Conservation (phyloP, 2,329 filamentous ascomycete genomes). For the Pseudocercospora musae region DNA sequence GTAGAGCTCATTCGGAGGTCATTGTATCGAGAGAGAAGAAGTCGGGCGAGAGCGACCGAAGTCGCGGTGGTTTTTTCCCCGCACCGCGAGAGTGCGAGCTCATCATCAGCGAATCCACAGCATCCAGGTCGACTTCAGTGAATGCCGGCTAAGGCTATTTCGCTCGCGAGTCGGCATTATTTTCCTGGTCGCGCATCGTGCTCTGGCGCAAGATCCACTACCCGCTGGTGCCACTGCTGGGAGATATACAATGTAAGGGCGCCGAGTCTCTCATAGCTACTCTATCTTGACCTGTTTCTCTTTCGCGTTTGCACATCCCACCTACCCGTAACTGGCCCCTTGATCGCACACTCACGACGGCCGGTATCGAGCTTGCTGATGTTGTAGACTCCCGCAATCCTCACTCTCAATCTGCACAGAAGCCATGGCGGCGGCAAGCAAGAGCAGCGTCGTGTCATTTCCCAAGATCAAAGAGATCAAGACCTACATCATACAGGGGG, state of each 20-base stretch:
- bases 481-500: slow-evolving; percentile 68
- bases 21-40: slow-evolving; percentile 17
- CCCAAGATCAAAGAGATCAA: slow-evolving; percentile 73
- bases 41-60: slow-evolving; percentile 10
- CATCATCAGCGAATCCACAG: slow-evolving; percentile 10
- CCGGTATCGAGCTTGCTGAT: background rate
- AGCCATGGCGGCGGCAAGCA: slow-evolving; percentile 29
- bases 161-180: slow-evolving; percentile 9
- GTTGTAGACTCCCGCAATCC: background rate
- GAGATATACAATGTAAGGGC: slow-evolving; percentile 9
- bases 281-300: background rate
- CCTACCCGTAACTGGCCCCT: background rate
- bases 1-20: slow-evolving; percentile 15
- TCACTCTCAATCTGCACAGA: background rate
- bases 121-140: slow-evolving; percentile 4
- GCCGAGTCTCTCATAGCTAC: background rate
- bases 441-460: slow-evolving; percentile 53
- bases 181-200: slow-evolving; percentile 1
- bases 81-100: slow-evolving; percentile 10
- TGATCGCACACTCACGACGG: background rate
- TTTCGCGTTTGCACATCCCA: background rate
- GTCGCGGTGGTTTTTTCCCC: slow-evolving; percentile 10
- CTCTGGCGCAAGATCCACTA: slow-evolving; percentile 3
- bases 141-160: background rate
- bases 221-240: background rate